Evolutionary conservation across 2,329 filamentous ascomycete genomes (phyloP).

Genomic region (Xylaria hypoxylon): DNA sequence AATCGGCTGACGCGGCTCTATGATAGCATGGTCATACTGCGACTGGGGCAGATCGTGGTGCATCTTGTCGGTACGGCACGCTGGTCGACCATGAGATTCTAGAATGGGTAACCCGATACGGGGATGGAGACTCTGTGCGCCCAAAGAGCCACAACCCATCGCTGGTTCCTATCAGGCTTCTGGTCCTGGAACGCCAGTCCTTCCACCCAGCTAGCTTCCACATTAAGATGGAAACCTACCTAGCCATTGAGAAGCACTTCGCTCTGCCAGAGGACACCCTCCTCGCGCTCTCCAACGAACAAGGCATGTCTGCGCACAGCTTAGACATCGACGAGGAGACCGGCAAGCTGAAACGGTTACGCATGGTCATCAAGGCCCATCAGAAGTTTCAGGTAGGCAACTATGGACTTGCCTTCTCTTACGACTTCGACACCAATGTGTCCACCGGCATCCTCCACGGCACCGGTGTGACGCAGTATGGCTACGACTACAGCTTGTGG

Average conservation of each 20-base stretch:
- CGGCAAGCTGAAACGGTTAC: not conserved
- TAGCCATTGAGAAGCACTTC: conserved; percentile 27
- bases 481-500: conserved; percentile 14
- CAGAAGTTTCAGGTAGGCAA: conserved; percentile 29
- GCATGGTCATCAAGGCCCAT: conserved; percentile 24
- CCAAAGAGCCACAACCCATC: not conserved
- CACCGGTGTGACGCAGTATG: conserved; percentile 20
- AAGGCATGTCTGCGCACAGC: conserved; percentile 18
- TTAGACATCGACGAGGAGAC: conserved; percentile 23
- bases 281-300: conserved; percentile 15
- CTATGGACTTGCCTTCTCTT: conserved; percentile 26
- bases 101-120: conserved; percentile 21
- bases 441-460: conserved; percentile 28
- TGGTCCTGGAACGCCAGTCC: conserved; percentile 14
- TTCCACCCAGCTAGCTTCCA: conserved; percentile 24
- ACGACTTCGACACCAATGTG: conserved; percentile 16
- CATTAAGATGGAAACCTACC: conserved; percentile 20
- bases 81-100: conserved; percentile 25
- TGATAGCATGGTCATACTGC: conserved; percentile 18
- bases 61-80: conserved; percentile 17
- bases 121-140: not conserved
- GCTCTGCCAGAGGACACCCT: conserved; percentile 16
- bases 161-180: conserved; percentile 9
- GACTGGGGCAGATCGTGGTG: not conserved
- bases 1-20: not conserved